Evolutionary conservation across 1,284 basidiomycete species (phyloP).

Genomic region (Rhodotorula sp.): DNA sequence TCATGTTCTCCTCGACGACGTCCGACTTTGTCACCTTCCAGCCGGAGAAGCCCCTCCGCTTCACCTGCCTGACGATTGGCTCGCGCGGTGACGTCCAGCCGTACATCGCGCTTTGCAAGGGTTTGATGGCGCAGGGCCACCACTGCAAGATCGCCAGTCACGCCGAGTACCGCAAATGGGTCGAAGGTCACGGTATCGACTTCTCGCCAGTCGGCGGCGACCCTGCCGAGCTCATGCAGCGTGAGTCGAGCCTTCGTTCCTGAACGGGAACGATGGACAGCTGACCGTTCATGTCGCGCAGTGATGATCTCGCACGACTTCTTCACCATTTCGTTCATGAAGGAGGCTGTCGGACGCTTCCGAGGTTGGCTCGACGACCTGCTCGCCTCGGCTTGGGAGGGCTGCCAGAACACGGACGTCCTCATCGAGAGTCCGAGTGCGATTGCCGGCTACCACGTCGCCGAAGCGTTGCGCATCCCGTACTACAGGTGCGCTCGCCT

Average conservation of each 20-base stretch:
- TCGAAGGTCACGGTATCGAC: constrained; percentile 84
- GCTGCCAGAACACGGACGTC: constrained; percentile 90
- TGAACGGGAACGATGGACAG: constrained; percentile 54
- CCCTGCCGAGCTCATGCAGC: constrained; percentile 75
- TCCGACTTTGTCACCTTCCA: constrained; percentile 94
- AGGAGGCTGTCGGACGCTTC: constrained; percentile 77
- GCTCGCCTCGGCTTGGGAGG: constrained; percentile 87
- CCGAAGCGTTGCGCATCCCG: constrained; percentile 86
- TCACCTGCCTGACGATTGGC: constrained; percentile 93
- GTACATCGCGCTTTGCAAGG: constrained; percentile 87
- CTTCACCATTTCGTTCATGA: constrained; percentile 90
- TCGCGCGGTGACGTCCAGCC: constrained; percentile 57
- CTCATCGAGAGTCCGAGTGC: constrained; percentile 93
- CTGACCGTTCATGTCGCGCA: neutral
- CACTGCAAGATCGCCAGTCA: constrained; percentile 83
- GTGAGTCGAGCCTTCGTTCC: constrained; percentile 48
- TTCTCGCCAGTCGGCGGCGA: constrained; percentile 93
- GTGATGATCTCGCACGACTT: constrained; percentile 93
- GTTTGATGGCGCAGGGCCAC: constrained; percentile 85
- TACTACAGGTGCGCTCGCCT: constrained; percentile 72
- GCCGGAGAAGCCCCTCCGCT: constrained; percentile 73
- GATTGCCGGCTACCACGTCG: constrained; percentile 98
- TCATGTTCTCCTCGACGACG: constrained; percentile 89
- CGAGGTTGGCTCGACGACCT: constrained; percentile 96
- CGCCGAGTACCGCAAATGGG: constrained; percentile 90